These are phyloP conservation scores for Leccinum truebloodii DNA, from an alignment of 768 basidiomycete genomes.

Conservation along the genomic window DNA sequence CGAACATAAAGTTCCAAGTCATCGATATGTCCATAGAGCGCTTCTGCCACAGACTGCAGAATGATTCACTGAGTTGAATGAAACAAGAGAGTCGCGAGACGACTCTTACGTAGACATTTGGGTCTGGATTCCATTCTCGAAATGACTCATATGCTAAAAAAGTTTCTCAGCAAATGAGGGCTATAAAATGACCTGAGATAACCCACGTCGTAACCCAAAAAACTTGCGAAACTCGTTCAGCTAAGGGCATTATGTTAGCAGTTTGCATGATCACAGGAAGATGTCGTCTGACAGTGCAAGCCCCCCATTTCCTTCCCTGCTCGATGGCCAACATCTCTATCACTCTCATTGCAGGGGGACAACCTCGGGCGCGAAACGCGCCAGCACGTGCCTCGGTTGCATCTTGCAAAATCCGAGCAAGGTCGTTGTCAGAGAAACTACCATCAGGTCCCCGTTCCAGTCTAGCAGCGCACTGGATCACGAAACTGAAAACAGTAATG, in stretches of 20 bases:
- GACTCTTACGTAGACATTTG: constrained; percentile 47
- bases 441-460: constrained; percentile 50
- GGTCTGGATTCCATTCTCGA: constrained; percentile 71
- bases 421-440: constrained; percentile 59
- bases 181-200: neutral
- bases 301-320: constrained; percentile 66
- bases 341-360: constrained; percentile 61
- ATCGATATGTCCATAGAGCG: constrained; percentile 71
- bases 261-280: neutral
- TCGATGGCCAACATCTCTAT: constrained; percentile 72
- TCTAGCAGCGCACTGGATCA: constrained; percentile 29
- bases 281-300: constrained; percentile 58
- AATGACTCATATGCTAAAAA: constrained; percentile 58
- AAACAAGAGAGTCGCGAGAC: constrained; percentile 16
- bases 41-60: constrained; percentile 56
- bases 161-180: constrained; percentile 6
- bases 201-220: constrained; percentile 63
- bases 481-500: neutral
- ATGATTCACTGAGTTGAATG: neutral
- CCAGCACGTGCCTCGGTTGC: constrained; percentile 60
- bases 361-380: constrained; percentile 67
- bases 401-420: constrained; percentile 62
- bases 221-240: constrained; percentile 75
- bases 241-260: constrained; percentile 27
- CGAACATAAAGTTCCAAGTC: constrained; percentile 77